Conservation (phyloP, 176 grass and related monocot species). For the barley (Hordeum vulgare) region MorexV3_pseudomolecules_assembly NC_058521.1:490739992-490740491, state of each 20-base stretch:
- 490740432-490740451: background rate
- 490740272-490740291: constrained; percentile 21
- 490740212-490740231: constrained; percentile 38
- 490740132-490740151: background rate
- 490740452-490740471: background rate
- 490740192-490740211: constrained; percentile 9
- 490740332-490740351: background rate
- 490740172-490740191: background rate
- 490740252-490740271: constrained; percentile 4
- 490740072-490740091: constrained; percentile 22
- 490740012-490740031: background rate
- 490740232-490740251: constrained; percentile 38
- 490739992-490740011: background rate
- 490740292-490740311: background rate
- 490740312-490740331: constrained; percentile 41
- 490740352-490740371: background rate
- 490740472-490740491: background rate
- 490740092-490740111: background rate
- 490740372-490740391: constrained; percentile 35
- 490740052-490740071: constrained; percentile 1
- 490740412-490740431: background rate
- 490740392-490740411: background rate
- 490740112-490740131: constrained; percentile 15
- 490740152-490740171: constrained; percentile 18
- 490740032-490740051: background rate